Conservation (phyloP, 73 alveolate genomes). For the Tetrahymena borealis region DNA sequence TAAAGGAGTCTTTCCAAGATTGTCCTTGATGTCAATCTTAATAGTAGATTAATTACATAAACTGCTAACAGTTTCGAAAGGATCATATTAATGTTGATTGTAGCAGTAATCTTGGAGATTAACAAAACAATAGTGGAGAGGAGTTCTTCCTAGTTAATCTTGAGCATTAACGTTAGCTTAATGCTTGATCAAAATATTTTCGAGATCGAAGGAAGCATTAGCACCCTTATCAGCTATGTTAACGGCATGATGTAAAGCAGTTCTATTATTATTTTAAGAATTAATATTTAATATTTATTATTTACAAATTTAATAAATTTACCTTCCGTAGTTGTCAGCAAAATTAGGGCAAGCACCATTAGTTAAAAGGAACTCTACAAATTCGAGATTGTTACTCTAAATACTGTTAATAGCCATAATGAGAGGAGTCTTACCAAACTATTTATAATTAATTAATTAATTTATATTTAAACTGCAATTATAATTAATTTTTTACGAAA, state of each 20-base stretch:
- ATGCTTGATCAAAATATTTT: constrained; percentile 44
- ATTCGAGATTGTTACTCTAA: constrained; percentile 29
- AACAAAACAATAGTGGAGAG: constrained; percentile 75
- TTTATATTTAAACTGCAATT: background rate
- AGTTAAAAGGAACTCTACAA: constrained; percentile 12
- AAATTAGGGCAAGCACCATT: constrained; percentile 47
- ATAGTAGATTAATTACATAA: constrained; percentile 42
- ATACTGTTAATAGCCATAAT: constrained; percentile 13
- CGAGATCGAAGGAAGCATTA: constrained; percentile 68
- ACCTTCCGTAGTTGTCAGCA: constrained; percentile 46
- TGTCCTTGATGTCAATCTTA: constrained; percentile 50
- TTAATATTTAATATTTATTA: background rate
- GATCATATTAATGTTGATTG: constrained; percentile 50
- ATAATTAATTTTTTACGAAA: background rate
- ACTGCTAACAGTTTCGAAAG: constrained; percentile 60
- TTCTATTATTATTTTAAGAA: constrained; percentile 5
- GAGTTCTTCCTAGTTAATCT: constrained; percentile 62
- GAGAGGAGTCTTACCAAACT: constrained; percentile 40
- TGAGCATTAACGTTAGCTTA: constrained; percentile 54
- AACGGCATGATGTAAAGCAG: constrained; percentile 63
- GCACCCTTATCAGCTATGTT: constrained; percentile 57
- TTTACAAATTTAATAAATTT: background rate
- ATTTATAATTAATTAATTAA: constrained; percentile 6
- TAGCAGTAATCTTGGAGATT: constrained; percentile 39
- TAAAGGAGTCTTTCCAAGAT: constrained; percentile 62